A percentile compares a stretch with the other conserved stretches of the same genome.
Evolutionary conservation across 148 eudicot genomes (phyloP).

Genomic region (Agrostemma githago): DNA sequence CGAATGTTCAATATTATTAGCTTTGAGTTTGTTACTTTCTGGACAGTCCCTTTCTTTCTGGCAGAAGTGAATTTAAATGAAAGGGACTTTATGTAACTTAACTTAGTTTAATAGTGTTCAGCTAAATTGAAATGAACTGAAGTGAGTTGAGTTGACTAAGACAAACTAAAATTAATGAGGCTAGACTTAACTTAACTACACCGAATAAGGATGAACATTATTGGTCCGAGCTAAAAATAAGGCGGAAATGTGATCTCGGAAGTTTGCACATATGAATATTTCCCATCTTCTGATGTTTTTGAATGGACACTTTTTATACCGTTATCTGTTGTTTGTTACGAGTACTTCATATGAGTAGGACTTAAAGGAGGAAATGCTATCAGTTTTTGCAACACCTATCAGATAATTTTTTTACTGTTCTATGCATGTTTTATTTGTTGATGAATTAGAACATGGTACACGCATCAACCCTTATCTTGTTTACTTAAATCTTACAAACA

Average conservation of each 20-base stretch:
- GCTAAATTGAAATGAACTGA: too few species aligned
- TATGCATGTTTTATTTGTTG: background rate
- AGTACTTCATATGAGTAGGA: background rate
- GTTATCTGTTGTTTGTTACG: background rate
- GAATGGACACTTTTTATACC: background rate
- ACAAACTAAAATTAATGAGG: too few species aligned
- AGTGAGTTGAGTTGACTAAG: too few species aligned
- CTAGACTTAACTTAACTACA: too few species aligned
- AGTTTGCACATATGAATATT: background rate
- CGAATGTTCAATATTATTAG: background rate
- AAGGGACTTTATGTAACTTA: too few species aligned
- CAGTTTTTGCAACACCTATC: background rate
- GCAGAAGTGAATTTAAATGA: too few species aligned
- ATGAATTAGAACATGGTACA: background rate
- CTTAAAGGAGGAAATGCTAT: background rate
- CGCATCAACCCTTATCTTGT: background rate
- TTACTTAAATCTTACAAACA: conserved; percentile 8
- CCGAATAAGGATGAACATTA: too few species aligned
- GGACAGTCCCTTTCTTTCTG: background rate
- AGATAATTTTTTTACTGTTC: background rate
- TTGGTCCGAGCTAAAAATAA: too few species aligned
- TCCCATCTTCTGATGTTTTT: background rate
- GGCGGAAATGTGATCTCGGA: background rate
- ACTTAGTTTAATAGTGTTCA: too few species aligned
- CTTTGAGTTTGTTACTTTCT: background rate